Base-by-base conservation (phyloP, 768 basidiomycete genomes). In the Termitomyces sp. region DNA sequence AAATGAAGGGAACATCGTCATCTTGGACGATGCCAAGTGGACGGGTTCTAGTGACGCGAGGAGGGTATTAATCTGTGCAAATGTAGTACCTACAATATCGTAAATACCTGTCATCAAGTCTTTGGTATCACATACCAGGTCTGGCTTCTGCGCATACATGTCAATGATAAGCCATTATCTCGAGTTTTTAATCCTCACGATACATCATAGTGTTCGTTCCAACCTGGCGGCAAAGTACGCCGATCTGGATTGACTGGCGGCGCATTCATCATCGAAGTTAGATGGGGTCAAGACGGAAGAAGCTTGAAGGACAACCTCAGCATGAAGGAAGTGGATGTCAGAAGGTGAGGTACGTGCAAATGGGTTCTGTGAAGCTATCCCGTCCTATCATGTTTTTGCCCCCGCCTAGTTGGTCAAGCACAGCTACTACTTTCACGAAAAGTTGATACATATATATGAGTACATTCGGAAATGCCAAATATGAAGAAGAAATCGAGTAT, bases 141-240 rank as follows among this genome's bases (percentile, higher is more conserved):
- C 18, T 28, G 18, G 20, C 37, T 56, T 31, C 57, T 55, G 33
- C 3, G 22, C 33, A 15, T 3, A 46, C 31, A 34, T 49, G 37
- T 48, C 4, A 41, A 51, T 16, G 28, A 44, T 15, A 44, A n/a
- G n/a, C 45, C n/a, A 31, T 28, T 0, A 55, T 37, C 41, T 18
- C 15, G 22, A 50, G 18, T 22, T 16, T 51, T 12, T 54, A n/a
- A 26, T 36, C 48, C 62, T 60, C 37, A 65, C 64, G 58, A 55
- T 16, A 60, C 37, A 60, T 65, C 62, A 46, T 62, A 63, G 56
- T 65, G 62, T 24, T 65, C 56, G 42, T 50, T 60, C 64, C 62
- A 65, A 15, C 64, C 64, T 26, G 58, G 22, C 10, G 64, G 64
- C 46, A 65, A 51, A 12, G 62, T 57, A 37, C 62, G 52, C 9